Conservation (phyloP, 805 yeast species). For the Limtongia smithiae region DNA sequence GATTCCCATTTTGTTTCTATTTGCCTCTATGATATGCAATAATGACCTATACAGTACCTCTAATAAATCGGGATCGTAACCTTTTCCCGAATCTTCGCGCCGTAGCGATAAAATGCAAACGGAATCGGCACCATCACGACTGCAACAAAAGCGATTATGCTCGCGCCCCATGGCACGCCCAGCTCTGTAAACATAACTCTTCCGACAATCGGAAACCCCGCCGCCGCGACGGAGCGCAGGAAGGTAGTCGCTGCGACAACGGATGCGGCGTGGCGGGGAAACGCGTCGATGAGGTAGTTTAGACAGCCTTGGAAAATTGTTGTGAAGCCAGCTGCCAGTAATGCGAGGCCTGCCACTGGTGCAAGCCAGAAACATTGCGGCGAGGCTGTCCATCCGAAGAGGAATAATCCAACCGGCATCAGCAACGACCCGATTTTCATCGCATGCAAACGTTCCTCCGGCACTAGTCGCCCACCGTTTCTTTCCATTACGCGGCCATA, state of each 20-base stretch:
- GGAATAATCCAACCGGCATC: slow-evolving; percentile 53
- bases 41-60: background rate
- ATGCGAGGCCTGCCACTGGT: slow-evolving; percentile 55
- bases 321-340: slow-evolving; percentile 53
- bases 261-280: slow-evolving; percentile 56
- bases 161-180: slow-evolving; percentile 54
- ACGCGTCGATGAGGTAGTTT: slow-evolving; percentile 60
- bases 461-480: slow-evolving; percentile 48
- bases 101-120: slow-evolving; percentile 50
- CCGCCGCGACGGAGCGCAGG: slow-evolving; percentile 56
- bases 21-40: background rate
- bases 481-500: slow-evolving; percentile 33
- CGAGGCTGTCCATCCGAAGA: slow-evolving; percentile 61
- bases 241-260: slow-evolving; percentile 65
- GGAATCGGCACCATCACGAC: slow-evolving; percentile 54
- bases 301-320: slow-evolving; percentile 57
- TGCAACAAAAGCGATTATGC: slow-evolving; percentile 49
- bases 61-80: too few species aligned
- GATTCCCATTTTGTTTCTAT: too few species aligned
- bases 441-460: slow-evolving; percentile 57
- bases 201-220: slow-evolving; percentile 59
- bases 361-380: slow-evolving; percentile 49
- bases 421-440: slow-evolving; percentile 45
- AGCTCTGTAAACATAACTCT: slow-evolving; percentile 49
- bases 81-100: slow-evolving; percentile 42